phyloP scores from a whole-genome alignment of 371 early-diverging fungal species.

The Lichtheimia hyalospora region DNA sequence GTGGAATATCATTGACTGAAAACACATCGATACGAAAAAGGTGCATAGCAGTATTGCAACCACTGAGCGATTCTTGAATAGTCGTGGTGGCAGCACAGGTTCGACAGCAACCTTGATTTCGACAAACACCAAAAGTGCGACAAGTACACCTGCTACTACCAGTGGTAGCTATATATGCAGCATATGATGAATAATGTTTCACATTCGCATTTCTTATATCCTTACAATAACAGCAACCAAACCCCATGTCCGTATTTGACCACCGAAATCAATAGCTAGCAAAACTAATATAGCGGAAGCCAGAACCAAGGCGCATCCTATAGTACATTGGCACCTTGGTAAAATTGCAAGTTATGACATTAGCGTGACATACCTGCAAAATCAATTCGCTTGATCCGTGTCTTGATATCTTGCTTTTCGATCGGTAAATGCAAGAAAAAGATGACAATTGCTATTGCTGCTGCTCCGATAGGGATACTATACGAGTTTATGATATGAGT shows the following conservation, averaged over 20 bases:
- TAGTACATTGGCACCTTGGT: not conserved
- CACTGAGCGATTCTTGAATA: constrained; percentile 51
- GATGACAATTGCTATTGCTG: constrained; percentile 29
- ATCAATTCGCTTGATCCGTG: constrained; percentile 43
- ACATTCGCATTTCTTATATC: not conserved
- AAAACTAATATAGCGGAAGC: constrained; percentile 37
- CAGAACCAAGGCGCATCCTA: constrained; percentile 27
- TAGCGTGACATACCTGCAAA: constrained; percentile 17
- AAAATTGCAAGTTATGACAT: not conserved
- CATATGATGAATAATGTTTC: not conserved
- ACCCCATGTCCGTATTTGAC: constrained; percentile 55
- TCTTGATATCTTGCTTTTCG: constrained; percentile 26
- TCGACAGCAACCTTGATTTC: constrained; percentile 54
- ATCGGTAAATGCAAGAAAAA: constrained; percentile 24
- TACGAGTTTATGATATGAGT: not conserved
- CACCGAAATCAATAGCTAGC: constrained; percentile 49
- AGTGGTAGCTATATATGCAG: constrained; percentile 33
- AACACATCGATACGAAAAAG: constrained; percentile 55
- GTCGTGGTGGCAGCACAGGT: constrained; percentile 54
- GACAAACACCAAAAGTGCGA: constrained; percentile 35
- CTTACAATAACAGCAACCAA: constrained; percentile 56
- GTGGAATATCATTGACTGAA: constrained; percentile 53
- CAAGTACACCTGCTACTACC: constrained; percentile 43
- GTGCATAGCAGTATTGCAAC: constrained; percentile 21
- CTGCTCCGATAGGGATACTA: constrained; percentile 46